Percentiles rank a stretch among this genome's conserved stretches.
phyloP scores from a whole-genome alignment of 2,329 filamentous ascomycete genomes.

The Fusarium sp. region DNA sequence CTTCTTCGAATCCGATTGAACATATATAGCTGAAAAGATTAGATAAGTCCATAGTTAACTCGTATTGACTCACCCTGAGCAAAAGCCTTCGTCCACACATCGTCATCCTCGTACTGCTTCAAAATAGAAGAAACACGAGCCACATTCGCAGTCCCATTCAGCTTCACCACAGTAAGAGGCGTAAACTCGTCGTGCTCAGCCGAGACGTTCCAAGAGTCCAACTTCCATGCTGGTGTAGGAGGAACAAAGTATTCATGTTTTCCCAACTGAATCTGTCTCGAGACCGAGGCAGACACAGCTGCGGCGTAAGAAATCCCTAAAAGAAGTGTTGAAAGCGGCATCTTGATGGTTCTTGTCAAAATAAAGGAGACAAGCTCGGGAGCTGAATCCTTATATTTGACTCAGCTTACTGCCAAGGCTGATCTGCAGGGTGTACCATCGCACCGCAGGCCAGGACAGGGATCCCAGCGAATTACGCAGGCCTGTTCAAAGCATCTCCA shows the following conservation, averaged over 20 bases:
- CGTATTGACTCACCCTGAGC: too few relatives aligned
- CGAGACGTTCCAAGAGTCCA: slow-evolving; percentile 10
- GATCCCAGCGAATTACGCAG: too few relatives aligned
- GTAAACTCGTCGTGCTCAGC: neutral
- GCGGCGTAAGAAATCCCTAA: slow-evolving; percentile 2
- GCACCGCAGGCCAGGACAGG: too few relatives aligned
- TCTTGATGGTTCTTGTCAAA: neutral
- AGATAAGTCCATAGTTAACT: too few relatives aligned
- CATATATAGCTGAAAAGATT: too few relatives aligned
- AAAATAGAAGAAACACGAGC: neutral
- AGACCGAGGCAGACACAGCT: slow-evolving; percentile 13
- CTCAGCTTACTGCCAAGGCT: too few relatives aligned
- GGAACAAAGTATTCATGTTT: slow-evolving; percentile 29
- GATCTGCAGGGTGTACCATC: too few relatives aligned
- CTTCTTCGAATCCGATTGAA: too few relatives aligned
- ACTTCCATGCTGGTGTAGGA: slow-evolving; percentile 9
- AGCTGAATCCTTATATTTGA: too few relatives aligned
- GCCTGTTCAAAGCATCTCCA: too few relatives aligned
- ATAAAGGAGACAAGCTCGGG: too few relatives aligned
- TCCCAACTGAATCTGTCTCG: slow-evolving; percentile 30
- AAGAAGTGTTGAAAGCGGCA: slow-evolving; percentile 4
- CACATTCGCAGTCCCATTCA: neutral
- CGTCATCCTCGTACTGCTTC: slow-evolving; percentile 9
- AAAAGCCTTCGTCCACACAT: slow-evolving; percentile 24
- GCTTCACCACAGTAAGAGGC: slow-evolving; percentile 14